A percentile compares a stretch with the other conserved stretches of the same genome.
phyloP scores from a whole-genome alignment of 352 stramenopile species.

The Globisporangium abappressorium region DNA sequence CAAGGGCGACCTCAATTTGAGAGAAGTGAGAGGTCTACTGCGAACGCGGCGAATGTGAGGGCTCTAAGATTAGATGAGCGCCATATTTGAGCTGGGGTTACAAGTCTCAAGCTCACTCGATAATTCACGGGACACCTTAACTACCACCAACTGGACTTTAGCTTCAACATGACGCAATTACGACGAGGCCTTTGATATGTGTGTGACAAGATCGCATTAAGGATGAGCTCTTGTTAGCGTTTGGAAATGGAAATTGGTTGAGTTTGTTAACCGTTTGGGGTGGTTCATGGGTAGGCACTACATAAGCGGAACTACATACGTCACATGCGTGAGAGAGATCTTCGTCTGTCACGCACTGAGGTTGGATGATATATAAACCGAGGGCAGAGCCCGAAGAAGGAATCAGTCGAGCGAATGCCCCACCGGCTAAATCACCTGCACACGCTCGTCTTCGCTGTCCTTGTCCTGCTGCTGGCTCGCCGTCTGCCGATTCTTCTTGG shows the following conservation, averaged over 20 bases:
- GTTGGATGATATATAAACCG: not conserved
- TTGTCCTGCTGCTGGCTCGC: conserved; percentile 2
- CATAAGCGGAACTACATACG: not conserved
- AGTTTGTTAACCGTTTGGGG: not conserved
- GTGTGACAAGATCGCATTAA: not conserved
- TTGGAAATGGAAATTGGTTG: not conserved
- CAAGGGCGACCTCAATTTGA: not conserved
- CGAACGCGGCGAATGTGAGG: not conserved
- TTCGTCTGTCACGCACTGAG: not conserved
- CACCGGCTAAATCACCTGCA: conserved; percentile 15
- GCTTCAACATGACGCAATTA: not conserved
- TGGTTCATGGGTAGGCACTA: not conserved
- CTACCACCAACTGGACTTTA: too few species aligned
- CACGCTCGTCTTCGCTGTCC: conserved; percentile 7
- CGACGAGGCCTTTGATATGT: not conserved
- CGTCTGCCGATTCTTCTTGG: conserved; percentile 10
- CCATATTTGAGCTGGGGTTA: not conserved
- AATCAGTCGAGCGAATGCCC: not conserved
- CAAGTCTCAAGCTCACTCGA: not conserved
- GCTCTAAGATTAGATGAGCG: not conserved
- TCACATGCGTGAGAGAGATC: not conserved
- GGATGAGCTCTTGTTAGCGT: too few species aligned
- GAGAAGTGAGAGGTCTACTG: not conserved
- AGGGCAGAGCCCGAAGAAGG: not conserved
- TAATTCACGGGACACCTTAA: not conserved